phyloP scores from a whole-genome alignment of 73 alveolate genomes.

The Halteria grandinella region DNA sequence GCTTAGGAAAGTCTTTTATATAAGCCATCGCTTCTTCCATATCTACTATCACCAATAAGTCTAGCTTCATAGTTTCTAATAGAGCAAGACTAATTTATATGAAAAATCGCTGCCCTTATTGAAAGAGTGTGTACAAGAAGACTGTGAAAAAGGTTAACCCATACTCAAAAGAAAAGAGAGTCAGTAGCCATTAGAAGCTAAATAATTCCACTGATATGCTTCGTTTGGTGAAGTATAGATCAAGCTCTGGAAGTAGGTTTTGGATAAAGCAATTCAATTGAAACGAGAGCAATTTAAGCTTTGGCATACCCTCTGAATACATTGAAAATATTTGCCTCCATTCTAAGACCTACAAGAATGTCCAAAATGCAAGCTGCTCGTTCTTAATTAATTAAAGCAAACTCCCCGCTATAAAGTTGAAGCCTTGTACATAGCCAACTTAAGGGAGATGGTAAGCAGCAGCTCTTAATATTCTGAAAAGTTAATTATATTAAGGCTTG shows the following conservation, averaged over 20 bases:
- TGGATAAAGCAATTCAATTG: slow-evolving; percentile 30
- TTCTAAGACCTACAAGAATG: background rate
- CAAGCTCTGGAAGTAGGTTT: slow-evolving; percentile 33
- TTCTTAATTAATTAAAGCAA: background rate
- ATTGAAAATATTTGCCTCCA: background rate
- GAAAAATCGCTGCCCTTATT: slow-evolving; percentile 7
- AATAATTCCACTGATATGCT: slow-evolving; percentile 6
- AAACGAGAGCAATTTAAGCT: background rate
- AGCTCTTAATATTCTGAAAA: slow-evolving; percentile 13
- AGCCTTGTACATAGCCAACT: slow-evolving; percentile 48
- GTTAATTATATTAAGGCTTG: background rate
- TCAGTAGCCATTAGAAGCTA: slow-evolving; percentile 14
- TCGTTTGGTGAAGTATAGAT: slow-evolving; percentile 5
- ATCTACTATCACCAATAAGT: background rate
- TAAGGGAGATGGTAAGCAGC: slow-evolving; percentile 35
- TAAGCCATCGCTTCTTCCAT: slow-evolving; percentile 48
- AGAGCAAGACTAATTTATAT: slow-evolving; percentile 12
- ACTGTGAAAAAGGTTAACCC: slow-evolving; percentile 2
- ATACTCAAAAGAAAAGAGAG: slow-evolving; percentile 23
- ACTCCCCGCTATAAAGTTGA: slow-evolving; percentile 24
- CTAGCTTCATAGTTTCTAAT: background rate
- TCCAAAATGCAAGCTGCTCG: slow-evolving; percentile 38
- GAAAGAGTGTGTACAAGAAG: background rate
- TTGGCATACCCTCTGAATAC: slow-evolving; percentile 43
- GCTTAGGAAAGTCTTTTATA: slow-evolving; percentile 11